phyloP scores from a whole-genome alignment of 1,284 basidiomycete species.

The Papiliotrema flavescens region DNA sequence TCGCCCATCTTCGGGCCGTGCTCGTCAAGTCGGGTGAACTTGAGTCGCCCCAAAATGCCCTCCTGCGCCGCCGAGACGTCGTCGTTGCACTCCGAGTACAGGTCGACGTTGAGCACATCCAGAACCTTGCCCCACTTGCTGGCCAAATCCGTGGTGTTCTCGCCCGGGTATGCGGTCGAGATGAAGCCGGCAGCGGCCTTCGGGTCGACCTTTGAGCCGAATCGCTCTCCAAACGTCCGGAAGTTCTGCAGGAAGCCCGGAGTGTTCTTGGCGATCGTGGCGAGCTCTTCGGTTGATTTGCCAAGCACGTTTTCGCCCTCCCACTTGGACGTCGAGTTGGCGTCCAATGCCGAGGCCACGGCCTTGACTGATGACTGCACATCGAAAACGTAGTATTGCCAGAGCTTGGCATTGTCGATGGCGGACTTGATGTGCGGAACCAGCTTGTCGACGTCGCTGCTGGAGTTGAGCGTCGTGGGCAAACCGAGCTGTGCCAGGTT shows the following conservation, averaged over 20 bases:
- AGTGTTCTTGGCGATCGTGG: conserved; percentile 57
- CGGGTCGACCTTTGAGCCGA: conserved; percentile 63
- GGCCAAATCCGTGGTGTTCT: conserved; percentile 53
- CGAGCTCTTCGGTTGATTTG: conserved; percentile 67
- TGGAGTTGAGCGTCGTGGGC: conserved; percentile 63
- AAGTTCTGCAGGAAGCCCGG: conserved; percentile 59
- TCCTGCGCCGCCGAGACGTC: conserved; percentile 72
- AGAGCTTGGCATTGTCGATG: conserved; percentile 66
- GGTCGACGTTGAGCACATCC: conserved; percentile 79
- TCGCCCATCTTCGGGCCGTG: conserved; percentile 80
- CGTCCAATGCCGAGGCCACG: conserved; percentile 42
- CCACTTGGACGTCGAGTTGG: conserved; percentile 60
- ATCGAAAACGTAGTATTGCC: conserved; percentile 90
- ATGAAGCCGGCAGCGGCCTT: conserved; percentile 67
- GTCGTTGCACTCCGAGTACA: conserved; percentile 79
- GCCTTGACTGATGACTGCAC: conserved; percentile 50
- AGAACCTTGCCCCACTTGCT: conserved; percentile 71
- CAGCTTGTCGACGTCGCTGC: conserved; percentile 65
- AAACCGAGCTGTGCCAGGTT: conserved; percentile 64
- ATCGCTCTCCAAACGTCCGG: conserved; percentile 62
- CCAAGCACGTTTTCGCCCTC: conserved; percentile 20
- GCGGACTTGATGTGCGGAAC: conserved; percentile 61
- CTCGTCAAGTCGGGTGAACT: conserved; percentile 73
- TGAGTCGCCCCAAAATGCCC: conserved; percentile 69
- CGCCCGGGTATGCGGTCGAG: conserved; percentile 53